Base-by-base conservation (phyloP, 305 asterid species). In the Rubia tinctorum region DNA sequence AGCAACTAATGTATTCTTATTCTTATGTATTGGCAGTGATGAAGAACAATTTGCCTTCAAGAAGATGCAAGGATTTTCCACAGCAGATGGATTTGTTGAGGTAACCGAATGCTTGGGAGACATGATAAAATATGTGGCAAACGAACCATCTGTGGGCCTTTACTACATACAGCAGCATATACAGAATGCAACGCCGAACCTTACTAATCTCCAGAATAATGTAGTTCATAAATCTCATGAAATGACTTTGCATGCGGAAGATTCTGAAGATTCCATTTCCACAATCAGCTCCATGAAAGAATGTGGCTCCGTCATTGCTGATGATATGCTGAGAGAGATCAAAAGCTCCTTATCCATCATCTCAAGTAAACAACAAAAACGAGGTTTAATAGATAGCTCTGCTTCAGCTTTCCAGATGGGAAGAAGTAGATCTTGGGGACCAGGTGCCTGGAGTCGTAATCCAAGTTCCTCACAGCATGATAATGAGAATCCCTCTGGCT, bases 111-210 rank as follows among this genome's bases (percentile, higher is more conserved):
- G 86, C 73, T 75, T 90, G 79, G 88, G 90, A 22, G 96, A 89
- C 78, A 95, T 90, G 98, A 88, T 91, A 45, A 92, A 85, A 76
- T 95, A 81, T 45, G 88, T 88, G 80, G 99, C 99, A 6, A 95
- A 95, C 44, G 99, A 95, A 79, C 99, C 99, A 84, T 92, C 99
- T 7, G 93, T 89, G 84, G 98, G 99, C 77, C 97, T 92, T 73
- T 92, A 82, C 87, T 95, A 88, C 75, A 83, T 95, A 62, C 99
- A 95, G 77, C 96, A 95, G 82, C 99, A 95, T 78, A 72, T 87
- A 17, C 88, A 85, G 30, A 89, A 86, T 43, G 96, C 98, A 68
- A 81, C 87, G 0, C 96, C 96, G 8, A 95, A 92, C 85, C 87
- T 95, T 55, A 77, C 87, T 5, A 84, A 79, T 80, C 89, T 89